phyloP scores from a whole-genome alignment of 2,329 filamentous ascomycete species.

The Colletotrichum tropicale region DNA sequence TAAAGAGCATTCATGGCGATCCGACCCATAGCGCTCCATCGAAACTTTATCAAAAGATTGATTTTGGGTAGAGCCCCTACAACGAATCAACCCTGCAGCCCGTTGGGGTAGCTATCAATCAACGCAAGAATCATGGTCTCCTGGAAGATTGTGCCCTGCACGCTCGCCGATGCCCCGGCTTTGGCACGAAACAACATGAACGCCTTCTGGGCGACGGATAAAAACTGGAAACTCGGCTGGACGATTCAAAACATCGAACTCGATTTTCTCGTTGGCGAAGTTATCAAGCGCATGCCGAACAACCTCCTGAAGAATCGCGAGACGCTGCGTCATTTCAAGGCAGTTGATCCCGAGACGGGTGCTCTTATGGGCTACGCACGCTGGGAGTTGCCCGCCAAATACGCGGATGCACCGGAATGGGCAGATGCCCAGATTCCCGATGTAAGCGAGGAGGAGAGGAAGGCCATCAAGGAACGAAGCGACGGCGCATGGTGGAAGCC shows the following conservation, averaged over 20 bases:
- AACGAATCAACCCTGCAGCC: not conserved
- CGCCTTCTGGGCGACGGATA: constrained; percentile 26
- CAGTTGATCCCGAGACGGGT: constrained; percentile 25
- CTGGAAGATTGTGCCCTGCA: constrained; percentile 19
- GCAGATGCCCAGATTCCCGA: constrained; percentile 15
- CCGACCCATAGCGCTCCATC: not conserved
- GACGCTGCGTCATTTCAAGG: constrained; percentile 24
- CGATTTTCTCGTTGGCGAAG: constrained; percentile 17
- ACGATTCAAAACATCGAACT: not conserved
- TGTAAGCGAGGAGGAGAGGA: constrained; percentile 15
- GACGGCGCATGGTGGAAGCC: constrained; percentile 18
- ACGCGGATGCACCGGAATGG: constrained; percentile 6
- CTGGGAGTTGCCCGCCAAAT: constrained; percentile 23
- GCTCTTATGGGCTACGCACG: constrained; percentile 25
- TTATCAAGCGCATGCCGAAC: constrained; percentile 19
- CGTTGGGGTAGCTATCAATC: not conserved
- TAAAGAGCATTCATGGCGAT: not conserved
- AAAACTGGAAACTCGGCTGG: constrained; percentile 24
- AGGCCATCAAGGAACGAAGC: not conserved
- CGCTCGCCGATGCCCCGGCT: constrained; percentile 22
- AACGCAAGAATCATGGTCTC: not conserved
- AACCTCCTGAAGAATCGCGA: constrained; percentile 21
- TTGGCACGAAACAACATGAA: constrained; percentile 27
- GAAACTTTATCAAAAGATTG: not conserved
- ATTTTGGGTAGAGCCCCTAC: not conserved